Evolutionary conservation across 2,329 filamentous ascomycete species (phyloP), one percentile per base, ranked within the genome.

Genomic region (Arachnomyces sp.): DNA sequence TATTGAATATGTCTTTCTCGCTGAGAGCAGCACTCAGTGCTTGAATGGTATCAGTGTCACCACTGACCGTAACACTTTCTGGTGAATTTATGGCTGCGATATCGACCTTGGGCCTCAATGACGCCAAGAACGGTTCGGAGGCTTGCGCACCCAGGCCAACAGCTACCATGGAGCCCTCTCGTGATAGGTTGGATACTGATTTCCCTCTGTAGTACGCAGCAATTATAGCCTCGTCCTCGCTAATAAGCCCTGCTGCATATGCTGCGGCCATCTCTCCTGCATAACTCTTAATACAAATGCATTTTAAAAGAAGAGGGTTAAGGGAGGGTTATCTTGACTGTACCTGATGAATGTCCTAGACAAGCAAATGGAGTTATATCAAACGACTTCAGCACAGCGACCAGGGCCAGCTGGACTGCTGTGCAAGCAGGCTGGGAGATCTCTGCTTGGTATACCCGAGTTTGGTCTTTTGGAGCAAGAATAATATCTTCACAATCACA

Each of bases 121-220:
- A 28, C 25, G 49, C 33, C 31, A 53, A 48, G 15, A 57, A 43
- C 18, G 20, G 37, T 8, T 34, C 8, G 13, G 16, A 8, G 14
- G 14, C 25, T 14, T 38, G 14, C 2, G 16, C 6, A 30, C 40
- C 20, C 9, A 39, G 4, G 13, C 40, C 40, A 17, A 39, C 36
- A 12, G 40, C 35, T 28, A 43, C 28, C 47, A 48, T 48, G 4
- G 35, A 20, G 5, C 47, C 45, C 25, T 31, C 11, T 11, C 31
- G 20, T 25, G 20, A 25, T n/a, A 18, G 4, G 14, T 14, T 29
- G 13, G 16, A 15, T 4, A 39, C 38, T 16, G 47, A 44, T 7
- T 38, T 25, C 7, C 47, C 51, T 44, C 63, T 39, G 44, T 58
- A 49, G 49, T 74, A 78, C 1, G 74, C 73, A n/a, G 72, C 61